These are phyloP conservation scores for Lecanosticta acicola DNA, from an alignment of 2,329 filamentous ascomycete genomes.

Conservation along the genomic window DNA sequence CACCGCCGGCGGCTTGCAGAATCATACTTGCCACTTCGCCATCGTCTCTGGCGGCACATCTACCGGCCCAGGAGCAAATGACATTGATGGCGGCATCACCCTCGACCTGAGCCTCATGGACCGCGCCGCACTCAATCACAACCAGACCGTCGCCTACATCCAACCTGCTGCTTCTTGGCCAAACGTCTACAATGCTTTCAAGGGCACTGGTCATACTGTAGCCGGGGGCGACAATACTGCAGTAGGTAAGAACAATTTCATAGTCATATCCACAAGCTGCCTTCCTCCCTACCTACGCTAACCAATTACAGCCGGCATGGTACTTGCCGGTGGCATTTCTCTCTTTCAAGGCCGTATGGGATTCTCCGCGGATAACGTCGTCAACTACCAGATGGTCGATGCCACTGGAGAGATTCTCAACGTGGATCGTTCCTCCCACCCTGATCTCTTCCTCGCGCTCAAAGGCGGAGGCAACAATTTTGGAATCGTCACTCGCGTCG, in stretches of 20 bases:
- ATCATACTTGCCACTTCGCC: conserved; percentile 7
- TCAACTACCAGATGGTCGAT: conserved; percentile 21
- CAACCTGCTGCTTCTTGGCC: conserved; percentile 44
- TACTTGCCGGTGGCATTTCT: conserved; percentile 45
- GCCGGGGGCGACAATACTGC: conserved; percentile 37
- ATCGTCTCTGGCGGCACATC: conserved; percentile 11
- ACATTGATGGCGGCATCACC: conserved; percentile 21
- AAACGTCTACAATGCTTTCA: conserved; percentile 38
- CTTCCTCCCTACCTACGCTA: too few relatives aligned
- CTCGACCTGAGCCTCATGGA: conserved; percentile 22
- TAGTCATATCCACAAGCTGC: too few relatives aligned
- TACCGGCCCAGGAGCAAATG: conserved; percentile 10
- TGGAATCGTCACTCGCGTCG: conserved; percentile 24
- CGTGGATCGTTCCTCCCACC: conserved; percentile 10
- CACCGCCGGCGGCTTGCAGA: neutral
- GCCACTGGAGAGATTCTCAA: conserved; percentile 15
- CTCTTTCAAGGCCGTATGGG: conserved; percentile 45
- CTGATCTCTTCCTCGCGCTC: conserved; percentile 23
- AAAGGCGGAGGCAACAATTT: conserved; percentile 19
- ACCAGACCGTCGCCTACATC: conserved; percentile 22
- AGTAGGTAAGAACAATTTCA: too few relatives aligned
- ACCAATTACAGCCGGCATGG: too few relatives aligned
- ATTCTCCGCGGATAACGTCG: conserved; percentile 40
- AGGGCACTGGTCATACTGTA: conserved; percentile 17
- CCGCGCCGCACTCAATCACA: conserved; percentile 10